Evolutionary conservation across 148 eudicot genomes (phyloP), one percentile per base, ranked within the genome.

Genomic region (Dysphania ambrosioides): DNA sequence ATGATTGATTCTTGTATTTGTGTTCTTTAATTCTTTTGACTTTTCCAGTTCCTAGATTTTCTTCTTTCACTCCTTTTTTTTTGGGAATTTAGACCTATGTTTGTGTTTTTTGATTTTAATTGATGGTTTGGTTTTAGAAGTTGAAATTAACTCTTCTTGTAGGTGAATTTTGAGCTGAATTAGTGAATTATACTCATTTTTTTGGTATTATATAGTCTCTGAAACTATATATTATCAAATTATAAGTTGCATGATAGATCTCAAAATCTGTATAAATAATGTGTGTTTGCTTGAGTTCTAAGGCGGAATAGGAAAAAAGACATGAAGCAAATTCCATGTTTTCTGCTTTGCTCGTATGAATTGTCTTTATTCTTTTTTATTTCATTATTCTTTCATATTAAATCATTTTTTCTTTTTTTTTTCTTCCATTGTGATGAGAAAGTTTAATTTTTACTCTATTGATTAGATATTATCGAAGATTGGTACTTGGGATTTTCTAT

Each of bases 251-350:
- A 27, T 15, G 34, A 23, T 72, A 26, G 66, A 53, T 53, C 57
- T 53, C 57, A 53, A 59, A 59, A 59, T 59, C 64, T 12, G 26
- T 26, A 24, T 5, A 9, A 8, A 32, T 73, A 6, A 29, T 18
- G 23, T 76, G 58, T 51, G 49, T 69, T 79, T 69, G 65, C 70
- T 74, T 67, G 56, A 73, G 69, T 19, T 68, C 63, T 73, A 49
- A 68, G 78, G 77, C 36, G 60, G 59, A 75, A 47, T 55, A 61
- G 16, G 55, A 59, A n/a, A 58, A 66, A 53, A 49, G 74, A 68
- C 77, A 68, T 42, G 6, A 16, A 67, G 24, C n/a, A 26, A 73
- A 61, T 68, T 69, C 70, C 70, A 68, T 74, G 41, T 62, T 49
- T 68, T 79, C 24, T 75, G 71, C 30, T 62, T 18, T 69, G 42